These are phyloP conservation scores for Fusarium anthophilum DNA, from an alignment of 2,329 filamentous ascomycete genomes.

Conservation along the genomic window DNA sequence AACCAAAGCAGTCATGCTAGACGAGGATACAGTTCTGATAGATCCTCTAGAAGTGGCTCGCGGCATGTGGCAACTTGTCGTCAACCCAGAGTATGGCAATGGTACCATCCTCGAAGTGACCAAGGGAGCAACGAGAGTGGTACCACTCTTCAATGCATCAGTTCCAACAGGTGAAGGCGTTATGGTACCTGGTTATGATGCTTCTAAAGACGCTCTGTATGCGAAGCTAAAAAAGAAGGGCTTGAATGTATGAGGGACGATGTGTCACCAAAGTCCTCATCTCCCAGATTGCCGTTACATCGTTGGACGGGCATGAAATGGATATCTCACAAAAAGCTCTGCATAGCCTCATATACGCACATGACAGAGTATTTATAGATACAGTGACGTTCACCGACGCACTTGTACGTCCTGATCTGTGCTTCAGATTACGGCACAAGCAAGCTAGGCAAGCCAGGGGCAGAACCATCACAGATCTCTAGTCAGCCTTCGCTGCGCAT, in stretches of 20 bases:
- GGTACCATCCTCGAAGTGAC: slow-evolving; percentile 48
- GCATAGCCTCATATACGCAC: neutral
- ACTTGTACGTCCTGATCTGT: neutral
- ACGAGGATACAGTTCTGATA: slow-evolving; percentile 41
- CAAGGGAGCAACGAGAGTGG: slow-evolving; percentile 38
- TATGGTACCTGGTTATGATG: slow-evolving; percentile 37
- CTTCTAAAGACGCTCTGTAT: slow-evolving; percentile 37
- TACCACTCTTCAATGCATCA: slow-evolving; percentile 43
- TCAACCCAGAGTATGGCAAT: slow-evolving; percentile 40
- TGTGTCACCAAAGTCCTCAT: neutral
- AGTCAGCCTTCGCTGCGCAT: slow-evolving; percentile 26
- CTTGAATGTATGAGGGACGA: slow-evolving; percentile 33
- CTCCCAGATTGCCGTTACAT: neutral
- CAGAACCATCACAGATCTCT: neutral
- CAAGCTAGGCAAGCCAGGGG: slow-evolving; percentile 5
- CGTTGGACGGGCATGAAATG: neutral
- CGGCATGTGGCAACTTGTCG: slow-evolving; percentile 45
- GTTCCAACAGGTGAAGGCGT: slow-evolving; percentile 37
- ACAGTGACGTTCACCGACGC: neutral
- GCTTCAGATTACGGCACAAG: slow-evolving; percentile 11
- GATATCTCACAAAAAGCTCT: neutral
- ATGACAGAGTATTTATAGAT: slow-evolving; percentile 2
- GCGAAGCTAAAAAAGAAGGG: slow-evolving; percentile 35
- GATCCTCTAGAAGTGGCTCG: slow-evolving; percentile 46
- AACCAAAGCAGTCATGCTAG: slow-evolving; percentile 42